Percentiles rank a stretch among this genome's conserved stretches.
phyloP scores from a whole-genome alignment of 1,139 yeast genomes.

The Pichia inconspicua region DNA sequence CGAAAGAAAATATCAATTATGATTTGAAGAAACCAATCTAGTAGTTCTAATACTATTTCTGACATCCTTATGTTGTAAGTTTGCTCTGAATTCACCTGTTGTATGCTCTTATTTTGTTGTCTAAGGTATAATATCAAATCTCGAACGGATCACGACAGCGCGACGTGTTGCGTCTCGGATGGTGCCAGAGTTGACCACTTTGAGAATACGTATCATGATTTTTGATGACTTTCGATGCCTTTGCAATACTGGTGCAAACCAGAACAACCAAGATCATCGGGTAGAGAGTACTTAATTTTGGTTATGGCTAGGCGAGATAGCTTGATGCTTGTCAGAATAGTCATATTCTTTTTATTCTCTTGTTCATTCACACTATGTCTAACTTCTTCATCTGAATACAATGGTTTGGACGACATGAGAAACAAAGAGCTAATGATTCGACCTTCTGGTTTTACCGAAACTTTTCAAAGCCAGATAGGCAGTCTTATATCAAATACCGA shows the following conservation, averaged over 20 bases:
- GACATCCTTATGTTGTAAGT: constrained; percentile 4
- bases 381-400: background rate
- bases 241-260: too few relatives aligned
- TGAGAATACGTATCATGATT: too few relatives aligned
- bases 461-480: constrained; percentile 1
- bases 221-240: too few relatives aligned
- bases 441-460: background rate
- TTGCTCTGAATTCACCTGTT: too few relatives aligned
- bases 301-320: too few relatives aligned
- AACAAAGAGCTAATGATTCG: constrained; percentile 4
- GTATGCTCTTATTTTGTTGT: too few relatives aligned
- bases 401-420: background rate
- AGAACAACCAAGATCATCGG: too few relatives aligned
- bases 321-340: background rate
- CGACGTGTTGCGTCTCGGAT: background rate
- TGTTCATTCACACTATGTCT: background rate
- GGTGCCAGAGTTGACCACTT: too few relatives aligned
- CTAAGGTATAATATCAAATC: too few relatives aligned
- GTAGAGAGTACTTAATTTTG: too few relatives aligned
- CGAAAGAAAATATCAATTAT: constrained; percentile 47
- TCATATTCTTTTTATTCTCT: background rate
- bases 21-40: constrained; percentile 30
- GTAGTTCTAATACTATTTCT: constrained; percentile 21
- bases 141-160: background rate
- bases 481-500: constrained; percentile 9